Base-by-base conservation (phyloP, 177 flowering plant genomes). In the Vitis hybrid region DNA sequence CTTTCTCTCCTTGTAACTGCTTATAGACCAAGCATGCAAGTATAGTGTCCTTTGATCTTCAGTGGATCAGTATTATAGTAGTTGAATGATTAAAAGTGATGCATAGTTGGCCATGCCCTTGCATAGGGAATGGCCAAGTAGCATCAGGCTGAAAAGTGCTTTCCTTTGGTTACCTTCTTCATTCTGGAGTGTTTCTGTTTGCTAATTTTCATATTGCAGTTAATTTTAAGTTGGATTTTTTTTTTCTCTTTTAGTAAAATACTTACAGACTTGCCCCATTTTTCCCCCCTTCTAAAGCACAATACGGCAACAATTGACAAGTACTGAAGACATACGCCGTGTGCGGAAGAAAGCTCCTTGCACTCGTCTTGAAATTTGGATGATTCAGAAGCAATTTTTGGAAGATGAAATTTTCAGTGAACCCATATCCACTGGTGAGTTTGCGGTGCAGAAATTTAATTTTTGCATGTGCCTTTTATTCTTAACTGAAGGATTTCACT, bases 311-410 rank as follows among this genome's bases (percentile, higher is more conserved):
- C 99, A 95, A 63, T 75, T 95, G 81, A 87, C 83, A 27, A 83
- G 72, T 74, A 89, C 97, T 68, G 97, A 91, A 79, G 98, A 93
- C 63, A 89, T 95, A 69, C 98, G 99, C 18, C 94, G 99, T 9
- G 65, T 86, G 55, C 80, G 98, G 61, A 95, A 85, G 82, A 95
- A 95, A 76, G 99, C 97, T 80, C 99, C 99, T 30, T 93, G 97
- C 72, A 91, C 94, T 14, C 86, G 76, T 15, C 77, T 84, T 70
- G 99, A 95, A 76, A 86, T 91, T 70, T 85, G 86, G 80, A 74
- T 85, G 84, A 86, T 93, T 73, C 86, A 89, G 72, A 89, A 88
- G 56, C 87, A 85, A 70, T 78, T 80, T 49, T 75, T 88, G 74
- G 96, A 88, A 71, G 93, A 89, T 35, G 97, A 89, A 63, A 81